These are phyloP conservation scores for Pisolithus albus DNA, from an alignment of 768 basidiomycete species.

Conservation along the genomic window DNA sequence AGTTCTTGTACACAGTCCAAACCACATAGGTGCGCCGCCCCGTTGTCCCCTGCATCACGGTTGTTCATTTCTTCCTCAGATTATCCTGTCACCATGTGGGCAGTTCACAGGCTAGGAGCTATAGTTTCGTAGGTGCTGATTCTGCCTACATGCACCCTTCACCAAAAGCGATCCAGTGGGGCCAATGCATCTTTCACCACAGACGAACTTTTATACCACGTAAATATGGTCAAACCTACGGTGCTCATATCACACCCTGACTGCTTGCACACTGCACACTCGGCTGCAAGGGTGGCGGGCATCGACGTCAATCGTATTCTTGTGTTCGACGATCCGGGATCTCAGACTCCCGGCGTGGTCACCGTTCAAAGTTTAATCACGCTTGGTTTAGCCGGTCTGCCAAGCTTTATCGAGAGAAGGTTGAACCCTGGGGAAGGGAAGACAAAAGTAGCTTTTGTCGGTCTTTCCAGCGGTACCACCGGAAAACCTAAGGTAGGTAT, in stretches of 20 bases:
- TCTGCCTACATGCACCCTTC: background rate
- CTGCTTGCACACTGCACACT: conserved; percentile 20
- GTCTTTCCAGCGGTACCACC: conserved; percentile 73
- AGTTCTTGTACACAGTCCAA: conserved; percentile 63
- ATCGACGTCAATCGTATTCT: conserved; percentile 25
- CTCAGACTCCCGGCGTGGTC: conserved; percentile 1
- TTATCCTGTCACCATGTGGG: conserved; percentile 53
- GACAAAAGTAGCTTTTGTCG: conserved; percentile 57
- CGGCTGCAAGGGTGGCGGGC: conserved; percentile 26
- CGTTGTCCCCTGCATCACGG: background rate
- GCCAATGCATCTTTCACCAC: conserved; percentile 32
- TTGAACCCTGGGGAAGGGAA: conserved; percentile 54
- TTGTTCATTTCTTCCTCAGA: conserved; percentile 29
- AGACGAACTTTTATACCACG: conserved; percentile 28
- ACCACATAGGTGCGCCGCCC: conserved; percentile 45
- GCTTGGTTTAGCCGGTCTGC: conserved; percentile 30
- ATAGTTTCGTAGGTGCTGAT: conserved; percentile 45
- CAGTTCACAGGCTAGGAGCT: conserved; percentile 49
- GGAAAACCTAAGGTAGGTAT: conserved; percentile 35
- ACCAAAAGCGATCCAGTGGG: conserved; percentile 10
- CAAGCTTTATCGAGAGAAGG: conserved; percentile 38
- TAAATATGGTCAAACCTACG: conserved; percentile 19
- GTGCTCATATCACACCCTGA: conserved; percentile 27
- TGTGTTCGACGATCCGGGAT: conserved; percentile 13
- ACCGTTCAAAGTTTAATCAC: conserved; percentile 46